These are phyloP conservation scores for Botrytis pseudocinerea DNA, from an alignment of 2,329 filamentous ascomycete species.

Conservation along the genomic window DNA sequence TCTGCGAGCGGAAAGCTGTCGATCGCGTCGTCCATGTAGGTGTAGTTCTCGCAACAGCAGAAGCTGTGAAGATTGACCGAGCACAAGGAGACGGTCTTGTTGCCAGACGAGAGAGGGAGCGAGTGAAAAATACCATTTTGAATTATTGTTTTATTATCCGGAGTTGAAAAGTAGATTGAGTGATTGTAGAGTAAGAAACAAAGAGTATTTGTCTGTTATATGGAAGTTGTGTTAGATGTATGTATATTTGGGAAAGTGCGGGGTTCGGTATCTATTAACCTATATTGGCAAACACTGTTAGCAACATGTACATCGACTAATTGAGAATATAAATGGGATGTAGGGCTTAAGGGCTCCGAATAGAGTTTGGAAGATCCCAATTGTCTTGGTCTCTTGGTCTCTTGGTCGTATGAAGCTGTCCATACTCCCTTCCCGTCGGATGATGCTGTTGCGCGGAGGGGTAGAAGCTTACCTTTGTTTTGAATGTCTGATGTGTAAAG, in stretches of 20 bases:
- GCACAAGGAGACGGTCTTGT: conserved; percentile 25
- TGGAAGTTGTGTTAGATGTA: conserved; percentile 1
- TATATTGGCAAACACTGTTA: background rate
- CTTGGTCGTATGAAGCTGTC: background rate
- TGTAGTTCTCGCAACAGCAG: conserved; percentile 31
- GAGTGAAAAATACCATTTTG: conserved; percentile 51
- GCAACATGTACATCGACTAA: background rate
- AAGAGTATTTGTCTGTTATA: conserved; percentile 7
- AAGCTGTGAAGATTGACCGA: conserved; percentile 28
- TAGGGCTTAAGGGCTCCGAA: background rate
- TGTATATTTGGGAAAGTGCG: conserved; percentile 2
- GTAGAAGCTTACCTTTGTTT: conserved; percentile 8
- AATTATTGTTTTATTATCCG: conserved; percentile 30
- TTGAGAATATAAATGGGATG: background rate
- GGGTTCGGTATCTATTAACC: conserved; percentile 3
- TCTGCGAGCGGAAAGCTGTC: conserved; percentile 4
- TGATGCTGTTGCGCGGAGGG: background rate
- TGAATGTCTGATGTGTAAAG: background rate
- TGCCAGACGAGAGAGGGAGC: conserved; percentile 37
- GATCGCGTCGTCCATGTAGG: conserved; percentile 19
- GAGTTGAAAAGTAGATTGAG: background rate
- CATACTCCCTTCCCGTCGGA: background rate
- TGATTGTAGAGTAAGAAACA: conserved; percentile 5
- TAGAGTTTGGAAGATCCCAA: background rate
- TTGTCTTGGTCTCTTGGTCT: background rate